These are phyloP conservation scores for Solanum chmielewskii DNA, from an alignment of 257 asterid genomes.

Conservation along the genomic window DNA sequence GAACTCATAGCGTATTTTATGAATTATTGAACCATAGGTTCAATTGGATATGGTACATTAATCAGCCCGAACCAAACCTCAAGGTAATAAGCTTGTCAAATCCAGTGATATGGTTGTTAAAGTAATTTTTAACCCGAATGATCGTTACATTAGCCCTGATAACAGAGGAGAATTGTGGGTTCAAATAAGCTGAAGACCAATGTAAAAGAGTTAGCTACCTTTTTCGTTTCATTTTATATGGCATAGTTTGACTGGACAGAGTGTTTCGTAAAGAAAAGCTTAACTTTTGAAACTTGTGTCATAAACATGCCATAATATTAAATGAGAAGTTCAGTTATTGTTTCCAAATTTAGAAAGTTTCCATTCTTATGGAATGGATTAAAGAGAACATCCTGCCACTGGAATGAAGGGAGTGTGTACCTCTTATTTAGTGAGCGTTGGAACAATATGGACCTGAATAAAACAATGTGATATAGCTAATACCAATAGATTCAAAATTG, in stretches of 20 bases:
- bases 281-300: not conserved
- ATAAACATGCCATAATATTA: not conserved
- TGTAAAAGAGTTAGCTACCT: not conserved
- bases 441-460: not conserved
- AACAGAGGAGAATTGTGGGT: not conserved
- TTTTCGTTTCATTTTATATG: not conserved
- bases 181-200: not conserved
- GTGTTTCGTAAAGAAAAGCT: not conserved
- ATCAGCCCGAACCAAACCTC: conserved; percentile 67
- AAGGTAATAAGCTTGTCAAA: conserved; percentile 32
- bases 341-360: not conserved
- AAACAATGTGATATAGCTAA: not conserved
- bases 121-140: not conserved
- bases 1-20: conserved; percentile 53
- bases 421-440: not conserved
- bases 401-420: not conserved
- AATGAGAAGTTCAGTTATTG: not conserved
- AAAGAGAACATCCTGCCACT: not conserved
- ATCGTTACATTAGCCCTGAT: not conserved
- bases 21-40: conserved; percentile 56
- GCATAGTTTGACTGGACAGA: not conserved
- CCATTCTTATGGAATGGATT: not conserved
- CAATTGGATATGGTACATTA: conserved; percentile 92
- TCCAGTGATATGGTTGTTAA: not conserved
- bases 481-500: not conserved